Conservation (phyloP, 1,139 yeast species). For the Debaryomycetaceae sp. region DNA sequence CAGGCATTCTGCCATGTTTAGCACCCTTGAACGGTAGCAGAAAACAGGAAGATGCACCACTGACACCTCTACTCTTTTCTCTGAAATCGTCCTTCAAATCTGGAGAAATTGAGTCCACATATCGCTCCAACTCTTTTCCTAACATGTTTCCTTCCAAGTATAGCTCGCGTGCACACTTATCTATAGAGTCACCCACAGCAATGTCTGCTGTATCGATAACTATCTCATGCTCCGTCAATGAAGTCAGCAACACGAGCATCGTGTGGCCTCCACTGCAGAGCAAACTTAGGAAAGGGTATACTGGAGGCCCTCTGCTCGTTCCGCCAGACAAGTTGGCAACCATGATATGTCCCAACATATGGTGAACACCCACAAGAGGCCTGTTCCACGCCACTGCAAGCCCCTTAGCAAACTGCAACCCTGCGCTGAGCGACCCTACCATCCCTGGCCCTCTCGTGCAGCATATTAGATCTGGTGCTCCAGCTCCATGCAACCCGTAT, state of each 20-base stretch:
- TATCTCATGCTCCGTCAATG: conserved; percentile 64
- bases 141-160: conserved; percentile 81
- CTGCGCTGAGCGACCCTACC: conserved; percentile 83
- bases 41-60: conserved; percentile 5
- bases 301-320: conserved; percentile 41
- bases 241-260: conserved; percentile 67
- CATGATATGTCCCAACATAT: conserved; percentile 90
- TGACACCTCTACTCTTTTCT: not conserved
- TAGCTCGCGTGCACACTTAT: conserved; percentile 84
- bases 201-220: conserved; percentile 78
- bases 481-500: conserved; percentile 19
- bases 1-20: conserved; percentile 27
- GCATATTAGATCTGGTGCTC: conserved; percentile 72
- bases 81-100: conserved; percentile 18
- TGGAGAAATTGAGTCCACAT: conserved; percentile 34
- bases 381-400: conserved; percentile 70
- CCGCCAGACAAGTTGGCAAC: conserved; percentile 54
- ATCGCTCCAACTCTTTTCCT: conserved; percentile 75
- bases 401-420: conserved; percentile 84
- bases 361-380: conserved; percentile 89
- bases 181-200: conserved; percentile 92
- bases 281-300: conserved; percentile 76
- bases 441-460: conserved; percentile 98
- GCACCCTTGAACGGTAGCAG: conserved; percentile 35
- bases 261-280: conserved; percentile 96